Evolutionary conservation across 2,329 filamentous ascomycete species (phyloP).

Genomic region (Gnomoniopsis sp.): DNA sequence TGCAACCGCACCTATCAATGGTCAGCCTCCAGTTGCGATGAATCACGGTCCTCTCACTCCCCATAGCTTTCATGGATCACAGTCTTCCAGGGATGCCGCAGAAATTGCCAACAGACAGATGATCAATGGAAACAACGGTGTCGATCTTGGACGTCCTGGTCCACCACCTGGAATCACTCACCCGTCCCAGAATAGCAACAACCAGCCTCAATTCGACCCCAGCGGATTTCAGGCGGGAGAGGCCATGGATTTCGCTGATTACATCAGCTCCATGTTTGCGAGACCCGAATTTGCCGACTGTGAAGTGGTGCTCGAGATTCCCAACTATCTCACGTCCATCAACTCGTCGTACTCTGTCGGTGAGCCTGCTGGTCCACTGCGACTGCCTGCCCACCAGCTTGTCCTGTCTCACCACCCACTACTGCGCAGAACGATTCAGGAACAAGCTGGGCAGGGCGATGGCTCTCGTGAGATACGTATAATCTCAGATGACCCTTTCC

Average conservation of each 20-base stretch:
- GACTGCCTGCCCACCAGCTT: conserved; percentile 52
- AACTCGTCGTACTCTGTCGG: conserved; percentile 16
- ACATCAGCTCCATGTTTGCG: conserved; percentile 28
- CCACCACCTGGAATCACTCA: conserved; percentile 24
- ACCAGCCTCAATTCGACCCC: conserved; percentile 7
- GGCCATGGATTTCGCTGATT: conserved; percentile 13
- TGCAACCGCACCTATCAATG: conserved; percentile 31
- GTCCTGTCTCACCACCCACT: conserved; percentile 51
- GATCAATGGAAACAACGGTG: conserved; percentile 12
- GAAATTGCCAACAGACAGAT: conserved; percentile 21
- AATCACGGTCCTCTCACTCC: conserved; percentile 54
- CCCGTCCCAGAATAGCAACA: conserved; percentile 18
- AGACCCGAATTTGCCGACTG: conserved; percentile 39
- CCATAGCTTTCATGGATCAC: conserved; percentile 61
- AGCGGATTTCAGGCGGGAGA: conserved; percentile 12
- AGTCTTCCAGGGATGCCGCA: conserved; percentile 46
- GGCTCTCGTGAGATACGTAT: conserved; percentile 38
- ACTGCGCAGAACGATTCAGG: conserved; percentile 27
- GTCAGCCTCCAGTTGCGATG: conserved; percentile 25
- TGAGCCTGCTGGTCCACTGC: conserved; percentile 30
- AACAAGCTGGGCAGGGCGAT: conserved; percentile 26
- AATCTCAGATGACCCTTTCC: conserved; percentile 48
- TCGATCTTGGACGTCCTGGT: conserved; percentile 10
- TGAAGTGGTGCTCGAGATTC: conserved; percentile 36
- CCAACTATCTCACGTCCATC: conserved; percentile 26